Evolutionary conservation across 192 early-diverging fungal species (phyloP), one percentile per base, ranked within the genome.

Genomic region (Rhizophagus sp.): DNA sequence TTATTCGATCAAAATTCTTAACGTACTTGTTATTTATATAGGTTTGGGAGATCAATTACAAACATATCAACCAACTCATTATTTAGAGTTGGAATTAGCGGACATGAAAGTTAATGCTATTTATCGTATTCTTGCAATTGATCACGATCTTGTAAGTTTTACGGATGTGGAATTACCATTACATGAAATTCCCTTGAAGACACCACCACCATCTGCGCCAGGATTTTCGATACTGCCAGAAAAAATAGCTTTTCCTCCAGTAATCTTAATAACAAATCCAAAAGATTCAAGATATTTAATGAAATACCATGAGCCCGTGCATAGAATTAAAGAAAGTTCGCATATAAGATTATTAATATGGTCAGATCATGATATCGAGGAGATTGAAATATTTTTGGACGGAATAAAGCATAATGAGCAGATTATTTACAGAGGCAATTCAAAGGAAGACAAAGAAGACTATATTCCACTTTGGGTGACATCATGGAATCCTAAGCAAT

Each of bases 81-180:
- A 87, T 65, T 83, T 94, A 79, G 94, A 98, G 84, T 86, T 98
- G 19, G 96, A 97, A 86, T 82, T 98, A 12, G 94, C 90, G 27
- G 96, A 98, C 71, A 90, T 98, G 87, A 98, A 98, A 85, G 88
- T 92, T 74, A 94, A 97, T 82, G 95, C 92, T 1, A 68, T 91
- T n/a, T 96, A 94, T 79, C 87, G 96, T 50, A 89, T 98, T 34
- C 90, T 95, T 57, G 93, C 92, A 10, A 89, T 98, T 2, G 96
- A 98, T 80, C 81, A 97, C 72, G 96, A 98, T 79, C 71, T 97
- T 71, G 87, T 98, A 17, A 91, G 93, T 6, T 94, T 97, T 85
- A 84, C 88, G 2, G 96, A 98, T 81, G 85, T 92, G 12, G 80
- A 84, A 1, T 82, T 97, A 80, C 90, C 94, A 3, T 75, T 92